Evolutionary conservation across 2,329 filamentous ascomycete genomes (phyloP), one percentile per base, ranked within the genome.

Genomic region (Fusarium buxicola): DNA sequence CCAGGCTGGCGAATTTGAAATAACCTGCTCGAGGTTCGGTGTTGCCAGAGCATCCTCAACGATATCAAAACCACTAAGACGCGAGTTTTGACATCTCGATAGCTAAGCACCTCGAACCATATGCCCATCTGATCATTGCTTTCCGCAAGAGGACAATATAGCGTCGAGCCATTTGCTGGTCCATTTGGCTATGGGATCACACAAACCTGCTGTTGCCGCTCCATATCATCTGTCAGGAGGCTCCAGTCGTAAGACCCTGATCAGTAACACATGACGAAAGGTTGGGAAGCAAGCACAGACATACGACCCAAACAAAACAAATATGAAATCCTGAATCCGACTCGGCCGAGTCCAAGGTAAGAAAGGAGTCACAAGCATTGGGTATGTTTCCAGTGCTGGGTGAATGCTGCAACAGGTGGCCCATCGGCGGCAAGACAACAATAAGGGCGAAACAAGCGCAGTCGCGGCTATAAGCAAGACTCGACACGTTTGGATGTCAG

Each of bases 371-470:
- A 24, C 38, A 16, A n/a, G 25, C 21, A 35, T 45, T 49, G 24
- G 45, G 56, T 36, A n/a, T n/a, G n/a, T n/a, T n/a, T n/a, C n/a
- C n/a, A n/a, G n/a, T 52, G 34, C 43, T 44, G 53, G 58, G 46
- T 40, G 39, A 27, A 30, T 53, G 43, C 18, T 39, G 39, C 27
- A 31, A 28, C 47, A n/a, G 30, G 34, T 40, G 46, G 48, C 24
- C 30, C 35, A 54, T 49, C 28, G 41, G 58, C 52, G 47, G 60
- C 53, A 65, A 48, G 25, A 47, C 39, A 57, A 15, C 32, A 34
- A 12, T 49, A 34, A 55, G 40, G 36, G 47, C 52, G 65, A 68
- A 67, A 69, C 66, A 69, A 69, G 66, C 65, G 65, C 63, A 55
- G 43, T 60, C 56, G 47, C 58, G 55, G 58, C 54, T 48, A 48